Percentiles rank a stretch among this genome's conserved stretches.
Evolutionary conservation across 768 basidiomycete genomes (phyloP).

Genomic region (Agaricus blazei): DNA sequence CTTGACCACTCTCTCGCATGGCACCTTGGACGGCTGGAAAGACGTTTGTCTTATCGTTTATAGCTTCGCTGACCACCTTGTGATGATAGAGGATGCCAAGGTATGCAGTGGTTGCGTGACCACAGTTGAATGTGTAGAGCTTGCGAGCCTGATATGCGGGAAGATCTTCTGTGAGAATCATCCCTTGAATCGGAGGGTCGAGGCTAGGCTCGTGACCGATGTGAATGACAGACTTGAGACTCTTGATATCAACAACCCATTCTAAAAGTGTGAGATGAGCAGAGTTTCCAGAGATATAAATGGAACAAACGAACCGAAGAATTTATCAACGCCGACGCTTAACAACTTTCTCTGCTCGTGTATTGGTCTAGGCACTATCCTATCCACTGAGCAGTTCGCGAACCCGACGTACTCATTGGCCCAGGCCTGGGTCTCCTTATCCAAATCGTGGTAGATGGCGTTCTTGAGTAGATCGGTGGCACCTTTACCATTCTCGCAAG

Average conservation of each 20-base stretch:
- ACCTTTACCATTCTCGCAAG: slow-evolving; percentile 7
- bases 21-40: not conserved
- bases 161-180: slow-evolving; percentile 7
- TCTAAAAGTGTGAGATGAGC: not conserved
- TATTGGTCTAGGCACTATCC: slow-evolving; percentile 2
- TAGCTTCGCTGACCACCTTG: not conserved
- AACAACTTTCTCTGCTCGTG: slow-evolving; percentile 1
- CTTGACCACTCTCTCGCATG: slow-evolving; percentile 4
- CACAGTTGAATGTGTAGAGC: slow-evolving; percentile 7
- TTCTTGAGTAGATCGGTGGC: not conserved
- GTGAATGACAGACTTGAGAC: slow-evolving; percentile 1
- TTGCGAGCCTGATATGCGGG: slow-evolving; percentile 7
- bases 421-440: not conserved
- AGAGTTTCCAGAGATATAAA: not conserved
- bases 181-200: not conserved
- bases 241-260: slow-evolving; percentile 7
- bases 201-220: not conserved
- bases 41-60: not conserved
- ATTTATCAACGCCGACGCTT: slow-evolving; percentile 6
- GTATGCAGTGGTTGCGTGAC: slow-evolving; percentile 5
- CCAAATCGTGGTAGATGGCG: slow-evolving; percentile 2
- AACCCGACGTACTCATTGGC: slow-evolving; percentile 7
- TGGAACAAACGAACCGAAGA: slow-evolving; percentile 1
- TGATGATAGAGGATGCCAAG: slow-evolving; percentile 2
- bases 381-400: slow-evolving; percentile 8